Base-by-base conservation (phyloP, 2,329 filamentous ascomycete genomes). In the Neonectria sp. region DNA sequence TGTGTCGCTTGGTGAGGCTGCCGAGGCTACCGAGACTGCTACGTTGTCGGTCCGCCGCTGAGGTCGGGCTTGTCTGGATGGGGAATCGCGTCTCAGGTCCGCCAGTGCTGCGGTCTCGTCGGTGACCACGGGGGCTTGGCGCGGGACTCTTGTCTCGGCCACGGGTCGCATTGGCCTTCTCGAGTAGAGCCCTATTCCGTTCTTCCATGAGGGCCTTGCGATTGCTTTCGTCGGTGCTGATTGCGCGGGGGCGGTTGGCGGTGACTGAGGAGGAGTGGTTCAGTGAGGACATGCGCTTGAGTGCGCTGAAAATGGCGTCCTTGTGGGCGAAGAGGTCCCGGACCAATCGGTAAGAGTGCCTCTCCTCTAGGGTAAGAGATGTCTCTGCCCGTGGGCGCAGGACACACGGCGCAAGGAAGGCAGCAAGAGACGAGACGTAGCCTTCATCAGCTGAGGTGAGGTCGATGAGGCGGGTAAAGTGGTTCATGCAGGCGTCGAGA, bases 401-500 rank as follows among this genome's bases (percentile, higher is more conserved):
- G 71, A 99, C 90, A 79, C 95, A 98, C 6, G 95, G 93, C 1
- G 95, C 93, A 51, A 99, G 86, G 6, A 86, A 84, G 29, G 90
- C 90, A 3, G 95, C 93, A 45, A 99, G 88, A 43, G 91, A 85
- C 13, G 91, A 79, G 64, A 97, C 84, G 78, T 97, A 99, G 49
- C 90, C 84, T 78, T 99, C 96, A 73, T 97, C 95, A 35, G 96
- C 96, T 15, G 95, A 98, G 2, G 96, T 99, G 70, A 99, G 87
- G 80, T 99, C 96, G 78, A 99, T 97, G 67, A 99, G 86, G 68
- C 96, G 93, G 45, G 95, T 98, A 80, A 99, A 98, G 82, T 99
- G 96, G 72, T 97, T 98, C 87, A 97, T 97, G 79, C 97, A 93
- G 46, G 96, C 96, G 81, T 99, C 96, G 67, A 99, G 90, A n/a